phyloP scores from a whole-genome alignment of 192 early-diverging fungal species.

The Neocallimastix lanati region DNA sequence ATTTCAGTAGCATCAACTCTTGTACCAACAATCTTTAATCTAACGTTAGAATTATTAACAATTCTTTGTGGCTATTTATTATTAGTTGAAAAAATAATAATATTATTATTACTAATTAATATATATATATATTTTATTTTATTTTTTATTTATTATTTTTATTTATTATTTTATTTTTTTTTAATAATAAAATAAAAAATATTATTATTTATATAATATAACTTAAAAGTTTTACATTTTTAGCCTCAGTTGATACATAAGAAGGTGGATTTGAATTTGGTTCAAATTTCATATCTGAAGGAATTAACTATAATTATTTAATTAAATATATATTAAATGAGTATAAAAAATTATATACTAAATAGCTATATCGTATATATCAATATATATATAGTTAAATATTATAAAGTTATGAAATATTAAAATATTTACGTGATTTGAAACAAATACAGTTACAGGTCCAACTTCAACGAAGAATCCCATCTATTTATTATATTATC shows the following conservation, averaged over 20 bases:
- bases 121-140: too few species aligned
- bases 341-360: background rate
- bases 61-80: constrained; percentile 29
- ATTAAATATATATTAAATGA: background rate
- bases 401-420: background rate
- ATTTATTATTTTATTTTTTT: too few species aligned
- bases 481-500: too few species aligned
- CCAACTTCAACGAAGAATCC: constrained; percentile 93
- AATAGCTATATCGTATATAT: background rate
- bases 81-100: constrained; percentile 2
- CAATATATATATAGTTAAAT: background rate
- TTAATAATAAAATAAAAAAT: too few species aligned
- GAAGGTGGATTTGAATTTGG: constrained; percentile 68
- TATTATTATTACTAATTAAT: too few species aligned
- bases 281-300: constrained; percentile 77
- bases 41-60: constrained; percentile 67
- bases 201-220: too few species aligned
- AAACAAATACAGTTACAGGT: constrained; percentile 80
- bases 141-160: too few species aligned
- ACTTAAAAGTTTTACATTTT: constrained; percentile 1
- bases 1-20: constrained; percentile 83
- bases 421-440: constrained; percentile 40
- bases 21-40: constrained; percentile 78
- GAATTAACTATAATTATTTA: constrained; percentile 67
- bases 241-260: constrained; percentile 60